phyloP scores from a whole-genome alignment of 2,329 filamentous ascomycete genomes.

The Drechmeria coniospora region DNA sequence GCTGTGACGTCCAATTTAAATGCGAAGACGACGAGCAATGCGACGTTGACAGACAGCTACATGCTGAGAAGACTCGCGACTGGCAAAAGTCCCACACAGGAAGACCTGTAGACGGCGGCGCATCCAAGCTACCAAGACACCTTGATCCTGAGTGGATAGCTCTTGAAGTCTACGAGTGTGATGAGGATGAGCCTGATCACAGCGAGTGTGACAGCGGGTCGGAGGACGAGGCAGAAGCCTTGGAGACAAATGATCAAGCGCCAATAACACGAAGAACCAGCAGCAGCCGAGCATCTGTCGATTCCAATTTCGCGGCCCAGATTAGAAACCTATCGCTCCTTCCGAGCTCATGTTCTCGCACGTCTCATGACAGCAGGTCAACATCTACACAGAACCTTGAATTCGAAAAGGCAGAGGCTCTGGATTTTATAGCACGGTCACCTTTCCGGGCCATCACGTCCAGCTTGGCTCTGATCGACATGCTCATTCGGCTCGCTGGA shows the following conservation, averaged over 20 bases:
- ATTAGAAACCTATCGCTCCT: constrained; percentile 23
- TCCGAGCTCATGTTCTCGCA: constrained; percentile 4
- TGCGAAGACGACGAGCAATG: constrained; percentile 21
- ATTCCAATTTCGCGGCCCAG: constrained; percentile 23
- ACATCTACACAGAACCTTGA: not conserved
- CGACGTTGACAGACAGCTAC: constrained; percentile 30
- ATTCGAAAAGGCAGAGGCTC: constrained; percentile 6
- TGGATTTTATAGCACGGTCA: constrained; percentile 22
- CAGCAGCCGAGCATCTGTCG: constrained; percentile 14
- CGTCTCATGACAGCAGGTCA: constrained; percentile 1
- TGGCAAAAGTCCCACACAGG: not conserved
- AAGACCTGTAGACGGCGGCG: not conserved
- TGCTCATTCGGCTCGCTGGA: constrained; percentile 70
- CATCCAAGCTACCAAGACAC: constrained; percentile 43
- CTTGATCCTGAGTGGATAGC: constrained; percentile 86
- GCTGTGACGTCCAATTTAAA: not conserved
- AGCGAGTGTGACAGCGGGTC: constrained; percentile 18
- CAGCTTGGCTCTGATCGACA: constrained; percentile 66
- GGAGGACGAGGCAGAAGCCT: constrained; percentile 23
- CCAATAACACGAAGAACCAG: constrained; percentile 4
- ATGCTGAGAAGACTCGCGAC: constrained; percentile 6
- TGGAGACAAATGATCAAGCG: constrained; percentile 10
- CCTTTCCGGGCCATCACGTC: constrained; percentile 36
- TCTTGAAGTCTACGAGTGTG: constrained; percentile 65
- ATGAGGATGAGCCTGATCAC: constrained; percentile 24